phyloP scores from a whole-genome alignment of 1,284 basidiomycete species.

The Tranzscheliella williamsii region DNA sequence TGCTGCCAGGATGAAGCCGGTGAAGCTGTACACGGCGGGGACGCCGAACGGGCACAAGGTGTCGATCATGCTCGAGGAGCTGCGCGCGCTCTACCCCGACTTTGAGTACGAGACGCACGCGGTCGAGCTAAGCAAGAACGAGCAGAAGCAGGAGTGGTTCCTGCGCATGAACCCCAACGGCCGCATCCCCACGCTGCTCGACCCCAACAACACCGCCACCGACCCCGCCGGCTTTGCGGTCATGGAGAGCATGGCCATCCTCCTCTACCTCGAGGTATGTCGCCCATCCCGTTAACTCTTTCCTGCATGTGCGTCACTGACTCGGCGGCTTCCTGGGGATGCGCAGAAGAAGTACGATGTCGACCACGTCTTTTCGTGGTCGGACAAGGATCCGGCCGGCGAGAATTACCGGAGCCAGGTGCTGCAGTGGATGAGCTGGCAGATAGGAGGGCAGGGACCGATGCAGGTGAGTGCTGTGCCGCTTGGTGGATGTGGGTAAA shows the following conservation, averaged over 20 bases:
- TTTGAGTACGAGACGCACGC: conserved; percentile 65
- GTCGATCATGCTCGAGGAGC: conserved; percentile 87
- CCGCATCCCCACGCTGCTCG: conserved; percentile 46
- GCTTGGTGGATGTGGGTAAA: too few species aligned
- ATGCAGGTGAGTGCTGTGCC: neutral
- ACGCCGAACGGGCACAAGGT: conserved; percentile 84
- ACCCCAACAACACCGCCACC: conserved; percentile 38
- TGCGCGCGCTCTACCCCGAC: conserved; percentile 62
- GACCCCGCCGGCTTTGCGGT: conserved; percentile 29
- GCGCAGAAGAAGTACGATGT: conserved; percentile 48
- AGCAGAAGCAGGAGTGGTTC: conserved; percentile 49
- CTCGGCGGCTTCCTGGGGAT: too few species aligned
- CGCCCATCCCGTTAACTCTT: too few species aligned
- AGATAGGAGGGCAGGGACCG: neutral
- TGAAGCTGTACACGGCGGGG: conserved; percentile 41
- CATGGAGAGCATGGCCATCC: conserved; percentile 39
- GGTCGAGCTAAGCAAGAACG: conserved; percentile 79
- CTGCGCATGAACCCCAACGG: conserved; percentile 57
- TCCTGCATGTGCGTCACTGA: too few species aligned
- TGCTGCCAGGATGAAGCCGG: conserved; percentile 39
- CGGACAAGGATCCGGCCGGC: conserved; percentile 29
- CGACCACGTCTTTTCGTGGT: conserved; percentile 41
- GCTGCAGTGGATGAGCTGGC: conserved; percentile 17
- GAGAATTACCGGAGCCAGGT: conserved; percentile 40
- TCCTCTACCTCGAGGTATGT: conserved; percentile 54